These are phyloP conservation scores for Ophiostoma populinum DNA, from an alignment of 2,329 filamentous ascomycete species.

Conservation along the genomic window DNA sequence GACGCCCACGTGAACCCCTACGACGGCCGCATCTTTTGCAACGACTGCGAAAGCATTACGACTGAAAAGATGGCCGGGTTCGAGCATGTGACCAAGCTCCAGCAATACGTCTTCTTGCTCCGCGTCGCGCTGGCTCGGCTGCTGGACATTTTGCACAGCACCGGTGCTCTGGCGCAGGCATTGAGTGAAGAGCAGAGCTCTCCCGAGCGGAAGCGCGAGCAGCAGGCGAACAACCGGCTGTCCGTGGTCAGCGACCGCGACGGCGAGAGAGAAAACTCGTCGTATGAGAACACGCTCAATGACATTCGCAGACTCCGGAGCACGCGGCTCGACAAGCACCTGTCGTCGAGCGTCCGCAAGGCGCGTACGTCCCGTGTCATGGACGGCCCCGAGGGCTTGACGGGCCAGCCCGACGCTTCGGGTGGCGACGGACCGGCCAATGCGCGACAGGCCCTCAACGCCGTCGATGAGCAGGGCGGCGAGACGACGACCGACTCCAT, in stretches of 20 bases:
- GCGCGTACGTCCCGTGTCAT: conserved; percentile 84
- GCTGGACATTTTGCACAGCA: conserved; percentile 69
- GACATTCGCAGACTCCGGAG: conserved; percentile 86
- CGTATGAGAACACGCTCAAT: conserved; percentile 88
- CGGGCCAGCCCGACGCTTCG: conserved; percentile 52
- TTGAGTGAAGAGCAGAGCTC: conserved; percentile 28
- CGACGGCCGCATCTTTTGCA: conserved; percentile 56
- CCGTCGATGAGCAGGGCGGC: conserved; percentile 61
- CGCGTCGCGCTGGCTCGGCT: conserved; percentile 81
- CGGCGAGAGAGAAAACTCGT: conserved; percentile 52
- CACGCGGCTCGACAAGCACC: conserved; percentile 81
- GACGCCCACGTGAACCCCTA: conserved; percentile 54
- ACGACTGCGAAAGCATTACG: conserved; percentile 40
- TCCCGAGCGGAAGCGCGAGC: conserved; percentile 13
- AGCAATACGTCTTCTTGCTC: conserved; percentile 87
- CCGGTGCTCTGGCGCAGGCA: conserved; percentile 60
- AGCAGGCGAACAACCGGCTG: conserved; percentile 40
- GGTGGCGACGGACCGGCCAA: conserved; percentile 40
- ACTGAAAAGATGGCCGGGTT: conserved; percentile 38
- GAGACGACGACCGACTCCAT: conserved; percentile 62
- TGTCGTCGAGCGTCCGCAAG: conserved; percentile 84
- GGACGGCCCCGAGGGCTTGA: conserved; percentile 60
- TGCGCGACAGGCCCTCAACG: conserved; percentile 46
- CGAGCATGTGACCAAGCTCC: conserved; percentile 63
- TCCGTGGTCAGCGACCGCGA: conserved; percentile 28